phyloP scores from a whole-genome alignment of 768 basidiomycete genomes.

The Leccinum variicolor region DNA sequence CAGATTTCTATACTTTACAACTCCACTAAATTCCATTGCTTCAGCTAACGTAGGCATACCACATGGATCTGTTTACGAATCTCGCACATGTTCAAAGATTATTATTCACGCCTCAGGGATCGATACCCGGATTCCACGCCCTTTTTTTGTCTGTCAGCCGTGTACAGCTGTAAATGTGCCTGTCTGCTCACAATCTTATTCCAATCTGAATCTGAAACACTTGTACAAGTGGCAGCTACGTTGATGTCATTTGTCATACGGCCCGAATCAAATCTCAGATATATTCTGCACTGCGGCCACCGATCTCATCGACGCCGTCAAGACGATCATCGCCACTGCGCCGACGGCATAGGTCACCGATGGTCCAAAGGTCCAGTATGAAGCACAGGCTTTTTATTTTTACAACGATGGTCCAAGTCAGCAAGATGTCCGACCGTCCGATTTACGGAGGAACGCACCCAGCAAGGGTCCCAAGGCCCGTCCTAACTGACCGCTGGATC shows the following conservation, averaged over 20 bases:
- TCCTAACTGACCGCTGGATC: slow-evolving; percentile 92
- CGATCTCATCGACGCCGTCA: slow-evolving; percentile 56
- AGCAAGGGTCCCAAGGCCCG: slow-evolving; percentile 89
- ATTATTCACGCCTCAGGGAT: slow-evolving; percentile 6
- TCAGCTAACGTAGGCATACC: slow-evolving; percentile 22
- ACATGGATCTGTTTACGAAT: slow-evolving; percentile 13
- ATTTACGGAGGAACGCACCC: slow-evolving; percentile 45
- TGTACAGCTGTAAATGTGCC: background rate
- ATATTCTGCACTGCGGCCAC: slow-evolving; percentile 28
- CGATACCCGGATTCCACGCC: background rate
- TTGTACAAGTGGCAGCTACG: background rate
- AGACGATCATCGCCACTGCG: slow-evolving; percentile 59
- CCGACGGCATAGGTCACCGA: slow-evolving; percentile 67
- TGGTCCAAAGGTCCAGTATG: slow-evolving; percentile 88
- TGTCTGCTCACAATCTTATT: background rate
- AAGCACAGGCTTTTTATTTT: slow-evolving; percentile 76
- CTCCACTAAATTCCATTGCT: slow-evolving; percentile 30
- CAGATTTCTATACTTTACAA: slow-evolving; percentile 21
- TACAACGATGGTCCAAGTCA: slow-evolving; percentile 10
- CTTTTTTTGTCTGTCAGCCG: slow-evolving; percentile 1
- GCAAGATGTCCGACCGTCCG: background rate
- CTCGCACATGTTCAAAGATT: slow-evolving; percentile 5
- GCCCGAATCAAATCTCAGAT: background rate
- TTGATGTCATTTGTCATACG: background rate
- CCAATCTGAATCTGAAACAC: slow-evolving; percentile 8